Evolutionary conservation across 1,284 basidiomycete genomes (phyloP).

Genomic region (Moesziomyces sp.): DNA sequence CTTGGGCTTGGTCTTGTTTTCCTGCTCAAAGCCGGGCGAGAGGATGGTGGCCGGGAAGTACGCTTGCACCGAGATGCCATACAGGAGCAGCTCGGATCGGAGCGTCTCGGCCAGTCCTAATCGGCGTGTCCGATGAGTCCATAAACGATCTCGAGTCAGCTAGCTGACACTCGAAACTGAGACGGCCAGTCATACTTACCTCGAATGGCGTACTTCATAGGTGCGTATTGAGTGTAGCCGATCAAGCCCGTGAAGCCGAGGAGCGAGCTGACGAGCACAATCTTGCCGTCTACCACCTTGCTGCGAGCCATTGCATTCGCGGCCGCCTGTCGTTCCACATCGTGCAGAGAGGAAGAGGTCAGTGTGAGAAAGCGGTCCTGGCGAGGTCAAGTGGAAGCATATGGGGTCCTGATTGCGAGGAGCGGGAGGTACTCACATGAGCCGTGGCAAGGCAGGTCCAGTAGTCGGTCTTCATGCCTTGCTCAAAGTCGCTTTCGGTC

Average conservation of each 20-base stretch:
- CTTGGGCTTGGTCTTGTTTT: conserved; percentile 83
- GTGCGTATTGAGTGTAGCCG: conserved; percentile 86
- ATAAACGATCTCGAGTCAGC: no score
- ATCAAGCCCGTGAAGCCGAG: conserved; percentile 83
- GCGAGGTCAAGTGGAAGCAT: no score
- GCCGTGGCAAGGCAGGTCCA: conserved; percentile 78
- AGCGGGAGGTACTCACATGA: conserved; percentile 71
- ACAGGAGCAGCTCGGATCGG: conserved; percentile 82
- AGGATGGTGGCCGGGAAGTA: conserved; percentile 89
- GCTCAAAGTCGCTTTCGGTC: conserved; percentile 73
- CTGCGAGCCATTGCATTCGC: conserved; percentile 77
- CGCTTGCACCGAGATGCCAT: conserved; percentile 82
- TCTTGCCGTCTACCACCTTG: conserved; percentile 74
- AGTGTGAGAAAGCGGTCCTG: conserved; percentile 1
- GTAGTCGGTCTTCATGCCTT: conserved; percentile 70
- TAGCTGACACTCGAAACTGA: conserved; percentile 15
- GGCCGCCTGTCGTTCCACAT: conserved; percentile 73
- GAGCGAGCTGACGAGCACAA: conserved; percentile 85
- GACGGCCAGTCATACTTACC: conserved; percentile 70
- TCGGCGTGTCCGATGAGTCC: no score
- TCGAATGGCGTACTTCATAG: conserved; percentile 88
- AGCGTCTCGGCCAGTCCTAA: conserved; percentile 86
- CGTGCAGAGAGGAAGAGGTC: conserved; percentile 2
- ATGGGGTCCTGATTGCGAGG: no score
- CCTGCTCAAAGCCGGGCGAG: conserved; percentile 81